Percentiles rank a stretch among this genome's conserved stretches.
Conservation (phyloP, 2,329 filamentous ascomycete species). For the Penicillium sp. region DNA sequence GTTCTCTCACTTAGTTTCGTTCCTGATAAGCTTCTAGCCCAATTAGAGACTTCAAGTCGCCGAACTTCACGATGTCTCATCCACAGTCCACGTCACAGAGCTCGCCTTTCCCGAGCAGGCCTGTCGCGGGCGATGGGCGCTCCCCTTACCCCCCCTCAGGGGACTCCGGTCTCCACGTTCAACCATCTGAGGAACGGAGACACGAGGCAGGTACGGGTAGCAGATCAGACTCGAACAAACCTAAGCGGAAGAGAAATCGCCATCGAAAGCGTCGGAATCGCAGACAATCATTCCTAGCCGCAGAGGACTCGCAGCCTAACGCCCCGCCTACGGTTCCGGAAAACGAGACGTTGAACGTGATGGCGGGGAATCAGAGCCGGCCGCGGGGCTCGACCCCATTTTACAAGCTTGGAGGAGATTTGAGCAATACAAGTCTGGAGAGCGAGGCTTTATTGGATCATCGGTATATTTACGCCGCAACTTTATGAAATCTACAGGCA, state of each 20-base stretch:
- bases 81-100: conserved; percentile 23
- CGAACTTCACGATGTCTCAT: conserved; percentile 22
- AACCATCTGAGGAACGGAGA: conserved; percentile 21
- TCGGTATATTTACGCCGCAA: conserved; percentile 57
- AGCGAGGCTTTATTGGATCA: conserved; percentile 89
- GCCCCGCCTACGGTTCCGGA: conserved; percentile 56
- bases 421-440: conserved; percentile 85
- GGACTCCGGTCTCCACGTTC: conserved; percentile 10
- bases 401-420: conserved; percentile 62
- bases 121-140: conserved; percentile 16
- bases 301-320: conserved; percentile 58
- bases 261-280: conserved; percentile 79
- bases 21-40: conserved; percentile 3
- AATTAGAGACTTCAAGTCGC: conserved; percentile 2
- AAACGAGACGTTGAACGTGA: conserved; percentile 34
- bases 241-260: conserved; percentile 68
- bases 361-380: conserved; percentile 33
- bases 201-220: conserved; percentile 29
- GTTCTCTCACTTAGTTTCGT: not conserved
- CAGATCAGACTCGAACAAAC: conserved; percentile 29
- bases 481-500: not conserved
- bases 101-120: conserved; percentile 16
- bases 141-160: conserved; percentile 14
- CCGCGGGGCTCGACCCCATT: conserved; percentile 50
- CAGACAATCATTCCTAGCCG: conserved; percentile 78